Percentiles rank a stretch among this genome's conserved stretches.
Conservation (phyloP, 176 grass and related monocot species). For the Cocos nucifera region DNA sequence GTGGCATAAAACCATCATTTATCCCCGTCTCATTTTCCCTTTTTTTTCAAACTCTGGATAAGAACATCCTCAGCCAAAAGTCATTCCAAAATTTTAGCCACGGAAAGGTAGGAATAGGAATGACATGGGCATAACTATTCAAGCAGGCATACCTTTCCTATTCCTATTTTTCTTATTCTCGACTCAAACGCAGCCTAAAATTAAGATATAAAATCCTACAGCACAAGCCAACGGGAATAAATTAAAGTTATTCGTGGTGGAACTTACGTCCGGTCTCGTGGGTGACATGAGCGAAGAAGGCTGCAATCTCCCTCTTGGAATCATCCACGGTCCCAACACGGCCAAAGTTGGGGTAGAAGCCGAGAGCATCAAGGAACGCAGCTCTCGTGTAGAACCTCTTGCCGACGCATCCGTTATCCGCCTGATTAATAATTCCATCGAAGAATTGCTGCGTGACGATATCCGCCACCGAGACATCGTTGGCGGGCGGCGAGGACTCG, state of each 20-base stretch:
- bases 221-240: neutral
- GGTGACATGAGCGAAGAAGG: conserved; percentile 71
- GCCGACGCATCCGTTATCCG: conserved; percentile 30
- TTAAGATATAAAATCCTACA: neutral
- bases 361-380: conserved; percentile 49
- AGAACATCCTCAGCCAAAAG: too few species aligned
- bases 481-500: conserved; percentile 22
- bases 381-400: conserved; percentile 63
- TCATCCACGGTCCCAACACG: conserved; percentile 48
- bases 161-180: too few species aligned
- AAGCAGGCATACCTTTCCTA: too few species aligned
- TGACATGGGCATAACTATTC: too few species aligned
- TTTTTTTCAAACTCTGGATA: too few species aligned
- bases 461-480: conserved; percentile 29
- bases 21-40: too few species aligned
- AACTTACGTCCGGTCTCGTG: conserved; percentile 76
- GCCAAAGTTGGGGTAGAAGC: conserved; percentile 39
- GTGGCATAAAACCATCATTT: too few species aligned
- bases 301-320: conserved; percentile 73
- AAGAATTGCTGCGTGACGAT: conserved; percentile 33
- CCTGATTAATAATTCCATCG: conserved; percentile 52
- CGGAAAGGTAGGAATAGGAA: too few species aligned
- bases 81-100: too few species aligned
- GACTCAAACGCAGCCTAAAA: too few species aligned
- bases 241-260: neutral